Conservation (phyloP, 306 rosid species). For the Cucumis sativus region Cucumber_9930_V3 NC_026658.2:15125001-15125500, state of each 20-base stretch:
- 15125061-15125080: neutral
- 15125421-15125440: conserved; percentile 93
- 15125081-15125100: neutral
- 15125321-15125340: neutral
- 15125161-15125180: conserved; percentile 90
- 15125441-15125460: conserved; percentile 89
- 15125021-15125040: neutral
- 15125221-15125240: conserved; percentile 35
- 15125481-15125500: conserved; percentile 84
- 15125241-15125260: conserved; percentile 12
- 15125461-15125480: conserved; percentile 93
- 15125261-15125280: conserved; percentile 2
- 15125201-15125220: conserved; percentile 75
- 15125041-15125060: neutral
- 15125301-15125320: neutral
- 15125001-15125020: neutral
- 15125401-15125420: conserved; percentile 46
- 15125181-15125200: conserved; percentile 92
- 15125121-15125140: neutral
- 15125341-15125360: neutral
- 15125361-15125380: neutral
- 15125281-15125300: neutral
- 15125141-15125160: conserved; percentile 51
- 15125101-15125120: neutral
- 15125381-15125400: neutral